Conservation (phyloP, 306 rosid genomes). For the Sindora glabra region DNA sequence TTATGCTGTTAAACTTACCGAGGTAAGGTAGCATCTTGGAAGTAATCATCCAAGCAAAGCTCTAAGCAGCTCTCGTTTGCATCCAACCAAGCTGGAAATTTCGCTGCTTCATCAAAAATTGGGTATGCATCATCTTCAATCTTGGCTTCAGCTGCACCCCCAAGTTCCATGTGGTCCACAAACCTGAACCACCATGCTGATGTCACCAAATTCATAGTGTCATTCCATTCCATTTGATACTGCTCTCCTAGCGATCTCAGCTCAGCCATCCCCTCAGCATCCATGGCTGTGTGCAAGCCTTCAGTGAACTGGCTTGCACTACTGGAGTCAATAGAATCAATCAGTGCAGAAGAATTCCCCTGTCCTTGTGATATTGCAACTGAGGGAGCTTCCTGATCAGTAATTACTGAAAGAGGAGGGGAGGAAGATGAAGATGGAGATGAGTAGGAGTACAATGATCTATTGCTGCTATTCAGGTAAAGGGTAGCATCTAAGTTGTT, state of each 20-base stretch:
- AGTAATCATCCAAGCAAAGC: slow-evolving; percentile 35
- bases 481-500: slow-evolving; percentile 33
- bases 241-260: slow-evolving; percentile 71
- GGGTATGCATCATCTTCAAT: slow-evolving; percentile 25
- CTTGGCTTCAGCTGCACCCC: slow-evolving; percentile 25
- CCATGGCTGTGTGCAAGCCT: slow-evolving; percentile 56
- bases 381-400: slow-evolving; percentile 37
- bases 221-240: slow-evolving; percentile 80
- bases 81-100: slow-evolving; percentile 78
- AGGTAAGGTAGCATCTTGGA: slow-evolving; percentile 59
- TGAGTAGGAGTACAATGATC: slow-evolving; percentile 28
- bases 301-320: slow-evolving; percentile 19
- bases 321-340: slow-evolving; percentile 23
- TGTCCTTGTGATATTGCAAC: slow-evolving; percentile 30
- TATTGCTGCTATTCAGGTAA: slow-evolving; percentile 24
- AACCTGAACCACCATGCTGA: slow-evolving; percentile 86
- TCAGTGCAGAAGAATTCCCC: slow-evolving; percentile 28
- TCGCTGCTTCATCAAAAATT: slow-evolving; percentile 43
- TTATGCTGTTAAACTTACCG: slow-evolving; percentile 47
- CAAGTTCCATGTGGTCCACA: slow-evolving; percentile 53
- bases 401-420: slow-evolving; percentile 21
- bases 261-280: slow-evolving; percentile 78
- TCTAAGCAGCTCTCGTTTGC: slow-evolving; percentile 52
- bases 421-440: slow-evolving; percentile 44
- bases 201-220: slow-evolving; percentile 60